Conservation (phyloP, 1,139 yeast genomes). For the Pichia inconspicua region DNA sequence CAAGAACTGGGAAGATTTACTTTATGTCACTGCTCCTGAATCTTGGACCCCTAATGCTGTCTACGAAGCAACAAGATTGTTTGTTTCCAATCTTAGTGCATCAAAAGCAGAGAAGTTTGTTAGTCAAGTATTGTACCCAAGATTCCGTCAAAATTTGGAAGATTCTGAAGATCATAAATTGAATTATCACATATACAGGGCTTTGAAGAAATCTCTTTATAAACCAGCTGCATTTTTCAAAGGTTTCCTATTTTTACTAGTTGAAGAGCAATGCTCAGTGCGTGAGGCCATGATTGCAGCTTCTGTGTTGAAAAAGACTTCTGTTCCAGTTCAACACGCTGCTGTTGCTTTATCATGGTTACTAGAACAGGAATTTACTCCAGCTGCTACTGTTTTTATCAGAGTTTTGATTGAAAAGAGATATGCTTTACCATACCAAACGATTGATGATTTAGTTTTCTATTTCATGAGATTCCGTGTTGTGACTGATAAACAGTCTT, state of each 20-base stretch:
- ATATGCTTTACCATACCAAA: slow-evolving; percentile 94
- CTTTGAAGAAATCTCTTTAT: slow-evolving; percentile 85
- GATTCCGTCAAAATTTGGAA: slow-evolving; percentile 78
- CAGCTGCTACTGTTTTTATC: slow-evolving; percentile 86
- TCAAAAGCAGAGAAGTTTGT: slow-evolving; percentile 84
- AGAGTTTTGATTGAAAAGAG: slow-evolving; percentile 86
- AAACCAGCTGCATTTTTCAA: slow-evolving; percentile 97
- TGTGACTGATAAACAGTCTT: slow-evolving; percentile 30
- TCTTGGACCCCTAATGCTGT: slow-evolving; percentile 96
- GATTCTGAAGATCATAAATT: slow-evolving; percentile 61
- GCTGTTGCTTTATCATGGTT: slow-evolving; percentile 89
- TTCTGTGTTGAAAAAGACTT: slow-evolving; percentile 78
- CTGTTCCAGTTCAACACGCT: slow-evolving; percentile 91
- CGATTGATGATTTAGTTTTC: slow-evolving; percentile 90
- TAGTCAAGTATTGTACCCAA: slow-evolving; percentile 64
- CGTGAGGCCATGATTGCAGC: slow-evolving; percentile 96
- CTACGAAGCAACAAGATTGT: slow-evolving; percentile 88
- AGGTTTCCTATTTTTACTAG: slow-evolving; percentile 87
- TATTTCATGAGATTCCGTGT: slow-evolving; percentile 85
- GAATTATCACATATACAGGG: slow-evolving; percentile 87
- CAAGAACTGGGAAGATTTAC: slow-evolving; percentile 90
- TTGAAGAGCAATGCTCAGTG: slow-evolving; percentile 75
- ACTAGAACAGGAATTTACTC: slow-evolving; percentile 74
- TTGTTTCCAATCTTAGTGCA: slow-evolving; percentile 83
- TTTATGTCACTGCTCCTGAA: slow-evolving; percentile 87